Evolutionary conservation across 352 stramenopile genomes (phyloP).

Genomic region (Pythium inflatum): DNA sequence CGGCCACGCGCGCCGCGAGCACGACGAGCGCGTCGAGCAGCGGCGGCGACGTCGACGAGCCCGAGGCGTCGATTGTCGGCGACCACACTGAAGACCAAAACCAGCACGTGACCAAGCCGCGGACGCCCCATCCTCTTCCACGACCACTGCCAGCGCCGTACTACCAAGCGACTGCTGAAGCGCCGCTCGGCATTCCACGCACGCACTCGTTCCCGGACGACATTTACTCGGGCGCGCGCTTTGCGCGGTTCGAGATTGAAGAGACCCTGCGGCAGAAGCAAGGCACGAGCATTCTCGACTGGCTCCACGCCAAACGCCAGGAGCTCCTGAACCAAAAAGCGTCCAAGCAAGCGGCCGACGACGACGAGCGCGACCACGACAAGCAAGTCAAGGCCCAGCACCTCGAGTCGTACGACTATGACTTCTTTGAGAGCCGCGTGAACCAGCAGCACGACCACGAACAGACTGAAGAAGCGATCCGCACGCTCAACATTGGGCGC

Average conservation of each 20-base stretch:
- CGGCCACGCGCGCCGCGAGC: conserved; percentile 13
- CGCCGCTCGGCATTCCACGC: conserved; percentile 48
- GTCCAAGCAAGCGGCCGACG: conserved; percentile 36
- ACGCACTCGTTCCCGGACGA: conserved; percentile 84
- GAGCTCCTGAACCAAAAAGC: conserved; percentile 21
- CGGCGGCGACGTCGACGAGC: conserved; percentile 26
- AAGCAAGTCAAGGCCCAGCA: conserved; percentile 86
- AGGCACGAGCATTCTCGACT: conserved; percentile 69
- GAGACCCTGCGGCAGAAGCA: conserved; percentile 65
- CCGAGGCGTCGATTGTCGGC: conserved; percentile 15
- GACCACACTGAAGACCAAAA: not conserved
- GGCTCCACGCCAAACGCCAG: conserved; percentile 56
- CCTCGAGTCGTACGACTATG: conserved; percentile 86
- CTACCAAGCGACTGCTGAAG: conserved; percentile 40
- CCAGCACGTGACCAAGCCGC: not conserved
- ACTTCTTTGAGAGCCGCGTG: conserved; percentile 86
- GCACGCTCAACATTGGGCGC: conserved; percentile 82
- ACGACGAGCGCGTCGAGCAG: conserved; percentile 26
- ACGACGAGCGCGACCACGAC: conserved; percentile 58
- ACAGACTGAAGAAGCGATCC: conserved; percentile 73
- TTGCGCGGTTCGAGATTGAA: conserved; percentile 81
- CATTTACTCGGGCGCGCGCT: conserved; percentile 70
- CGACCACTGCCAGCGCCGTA: not conserved
- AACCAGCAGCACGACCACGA: conserved; percentile 89
- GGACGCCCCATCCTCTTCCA: too few relatives aligned